These are phyloP conservation scores for Ascochyta koolunga DNA, from an alignment of 2,329 filamentous ascomycete species.

Conservation along the genomic window DNA sequence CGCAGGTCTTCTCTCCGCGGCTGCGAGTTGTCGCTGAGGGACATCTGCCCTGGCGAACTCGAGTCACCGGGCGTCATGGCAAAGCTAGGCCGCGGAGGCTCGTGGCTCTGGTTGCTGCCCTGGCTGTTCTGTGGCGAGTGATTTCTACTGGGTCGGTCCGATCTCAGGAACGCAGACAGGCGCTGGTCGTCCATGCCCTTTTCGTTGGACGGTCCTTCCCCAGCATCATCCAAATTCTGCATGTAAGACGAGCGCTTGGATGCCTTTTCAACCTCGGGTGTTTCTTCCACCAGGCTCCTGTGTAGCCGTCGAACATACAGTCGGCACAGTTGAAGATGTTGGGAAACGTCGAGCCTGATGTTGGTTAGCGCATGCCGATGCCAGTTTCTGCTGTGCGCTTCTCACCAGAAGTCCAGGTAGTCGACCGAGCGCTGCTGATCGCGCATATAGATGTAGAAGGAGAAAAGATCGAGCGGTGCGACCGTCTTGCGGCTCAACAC, in stretches of 20 bases:
- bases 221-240: constrained; percentile 60
- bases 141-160: constrained; percentile 54
- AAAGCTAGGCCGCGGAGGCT: constrained; percentile 61
- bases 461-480: constrained; percentile 94
- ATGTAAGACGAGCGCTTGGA: constrained; percentile 86
- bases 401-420: constrained; percentile 96
- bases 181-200: constrained; percentile 82
- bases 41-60: constrained; percentile 62
- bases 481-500: constrained; percentile 93
- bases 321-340: constrained; percentile 96
- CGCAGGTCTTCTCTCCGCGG: constrained; percentile 76
- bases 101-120: constrained; percentile 60
- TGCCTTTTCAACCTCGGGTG: constrained; percentile 83
- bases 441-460: constrained; percentile 99
- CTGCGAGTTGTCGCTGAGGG: constrained; percentile 40
- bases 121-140: constrained; percentile 57
- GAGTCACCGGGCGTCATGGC: constrained; percentile 63
- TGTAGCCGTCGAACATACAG: constrained; percentile 96
- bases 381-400: constrained; percentile 8
- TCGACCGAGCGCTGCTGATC: constrained; percentile 98
- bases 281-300: constrained; percentile 89
- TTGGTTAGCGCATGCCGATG: constrained; percentile 26
- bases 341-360: constrained; percentile 93
- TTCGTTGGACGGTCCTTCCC: constrained; percentile 65
- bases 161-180: constrained; percentile 85